Evolutionary conservation across 352 stramenopile species (phyloP), one percentile per base, ranked within the genome.

Genomic region (Phytopythium sindhum): DNA sequence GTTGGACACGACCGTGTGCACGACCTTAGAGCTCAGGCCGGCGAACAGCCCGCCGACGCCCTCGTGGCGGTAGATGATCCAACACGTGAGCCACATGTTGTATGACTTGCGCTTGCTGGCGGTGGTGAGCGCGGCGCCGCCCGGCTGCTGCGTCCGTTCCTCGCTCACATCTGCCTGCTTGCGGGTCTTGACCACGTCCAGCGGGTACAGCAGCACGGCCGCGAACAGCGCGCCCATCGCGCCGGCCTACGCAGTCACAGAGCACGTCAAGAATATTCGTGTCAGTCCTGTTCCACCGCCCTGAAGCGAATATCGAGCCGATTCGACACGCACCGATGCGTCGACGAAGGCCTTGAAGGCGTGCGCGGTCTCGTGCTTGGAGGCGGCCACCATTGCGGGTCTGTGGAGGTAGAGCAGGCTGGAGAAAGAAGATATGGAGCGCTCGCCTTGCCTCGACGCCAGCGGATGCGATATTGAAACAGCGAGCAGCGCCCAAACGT

Each of bases 321-420:
- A 62, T 11, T n/a, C 12, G 21, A 21, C 37, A 75, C 80, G 37
- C 74, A 92, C 84, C 47, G 84, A 90, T 2, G 84, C 84, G 57
- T 93, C 84, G 17, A 89, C 84, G 63, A 93, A 89, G 57, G 84
- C 81, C 60, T 87, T 93, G 70, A 88, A 90, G 60, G 77, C 75
- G 58, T 80, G 74, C 28, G 75, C 69, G 8, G 68, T 67, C 55
- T 50, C 55, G 24, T 41, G 55, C 55, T 61, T 61, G 23, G 55
- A 61, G 23, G 35, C 55, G 39, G 55, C 55, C 55, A 61, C 55
- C 55, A 61, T 61, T 23, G 15, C 21, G 24, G n/a, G 6, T 24
- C 28, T 19, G 23, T 23, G 12, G 33, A n/a, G 35, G 19, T 10
- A 15, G n/a, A 42, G 52, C 19, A 31, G 19, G 17, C 4, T 9